Base-by-base conservation (phyloP, 2,329 filamentous ascomycete genomes). In the Myriosclerotinia duriaeana region DNA sequence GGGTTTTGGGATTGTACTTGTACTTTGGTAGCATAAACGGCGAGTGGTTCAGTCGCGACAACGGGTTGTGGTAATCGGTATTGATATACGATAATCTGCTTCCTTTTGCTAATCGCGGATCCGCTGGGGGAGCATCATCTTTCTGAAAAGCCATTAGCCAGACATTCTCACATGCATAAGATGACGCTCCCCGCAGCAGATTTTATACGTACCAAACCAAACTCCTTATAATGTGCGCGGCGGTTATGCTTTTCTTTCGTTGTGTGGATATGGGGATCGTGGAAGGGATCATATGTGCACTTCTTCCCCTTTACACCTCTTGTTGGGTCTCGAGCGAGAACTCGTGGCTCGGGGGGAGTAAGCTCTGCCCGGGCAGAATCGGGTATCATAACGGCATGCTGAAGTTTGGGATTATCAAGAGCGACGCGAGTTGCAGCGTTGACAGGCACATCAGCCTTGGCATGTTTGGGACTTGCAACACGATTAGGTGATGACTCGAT, bases 21-120 rank as follows among this genome's bases (percentile, higher is more conserved):
- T 96, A 97, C 30, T 90, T 89, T 76, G 87, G 91, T 62, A 97
- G 80, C 68, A 89, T 88, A 78, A 97, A 96, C 0, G 90, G 90
- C 38, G 89, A 85, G 72, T 84, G 86, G 75, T 85, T 89, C 75
- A 88, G 80, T 73, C 86, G 91, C 71, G 87, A 89, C 80, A 89
- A 94, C 76, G 83, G 86, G 67, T 85, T 85, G 80, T 86, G 89
- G 78, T 76, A 89, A 75, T 89, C 87, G 77, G 86, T 86, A 71
- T 89, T 89, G 78, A 89, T 89, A 74, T 89, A 89, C 72, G 84
- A 84, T 68, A 88, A 76, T 72, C 82, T 82, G 71, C 88, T 90
- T 73, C 89, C 80, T 79, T 89, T 81, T 74, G 86, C 86, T 68
- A 96, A 83, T 74, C 95, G 91, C 71, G 95, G 95, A 79, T 99